Evolutionary conservation across 2,329 filamentous ascomycete species (phyloP), one percentile per base, ranked within the genome.

Genomic region (Ceratocystis cubensis): DNA sequence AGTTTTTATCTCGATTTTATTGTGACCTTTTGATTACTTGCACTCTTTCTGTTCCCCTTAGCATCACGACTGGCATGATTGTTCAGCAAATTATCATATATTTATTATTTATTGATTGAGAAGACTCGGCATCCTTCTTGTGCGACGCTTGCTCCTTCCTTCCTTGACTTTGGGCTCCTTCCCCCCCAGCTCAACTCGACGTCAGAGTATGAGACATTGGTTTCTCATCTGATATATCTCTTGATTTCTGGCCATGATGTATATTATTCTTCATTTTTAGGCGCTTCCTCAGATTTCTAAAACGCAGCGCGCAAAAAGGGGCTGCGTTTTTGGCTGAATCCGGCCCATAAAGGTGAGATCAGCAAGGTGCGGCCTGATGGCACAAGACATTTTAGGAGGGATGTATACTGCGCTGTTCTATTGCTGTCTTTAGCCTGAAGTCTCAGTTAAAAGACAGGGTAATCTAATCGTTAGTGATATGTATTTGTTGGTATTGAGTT

Each of bases 81-180:
- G 0, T 2, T 37, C 53, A 30, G 17, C 33, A 30, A 37, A 59
- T 59, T 59, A 59, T 33, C 6, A 33, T 5, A 4, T 15, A 28
- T 53, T 53, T 15, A 22, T 28, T 25, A 22, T n/a, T 53, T 6
- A 5, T 57, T 28, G 1, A 7, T 37, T 4, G 13, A 8, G 8
- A 33, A 7, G 8, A 59, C 56, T 59, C 17, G 56, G 3, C 25
- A 59, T 59, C 56, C 56, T 59, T n/a, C 56, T 59, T 59, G 56
- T 59, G 56, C 5, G 30, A 59, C 56, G 33, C 56, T 6, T 30
- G 15, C 25, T 37, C 28, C 56, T 59, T 59, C 56, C 56, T 37
- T 13, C 10, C 17, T 53, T 28, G 48, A 28, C 48, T 10, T 53
- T 20, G 22, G 5, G 20, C 48, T 28, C 22, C 48, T 50, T 7